Base-by-base conservation (phyloP, 192 early-diverging fungal species). In the Entomortierella lignicola region DNA sequence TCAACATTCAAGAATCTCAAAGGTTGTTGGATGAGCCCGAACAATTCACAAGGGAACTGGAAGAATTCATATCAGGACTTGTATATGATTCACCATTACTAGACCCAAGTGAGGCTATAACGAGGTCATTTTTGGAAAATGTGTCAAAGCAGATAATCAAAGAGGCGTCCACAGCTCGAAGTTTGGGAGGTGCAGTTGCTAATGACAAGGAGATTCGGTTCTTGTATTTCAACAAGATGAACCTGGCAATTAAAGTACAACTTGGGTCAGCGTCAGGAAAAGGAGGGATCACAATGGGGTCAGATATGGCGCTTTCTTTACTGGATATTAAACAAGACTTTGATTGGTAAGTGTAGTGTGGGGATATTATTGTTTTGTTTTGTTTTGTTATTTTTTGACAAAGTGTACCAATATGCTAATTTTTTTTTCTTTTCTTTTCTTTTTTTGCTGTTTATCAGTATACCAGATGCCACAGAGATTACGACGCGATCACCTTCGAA, bases 321-420 rank as follows among this genome's bases (percentile, higher is more conserved):
- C 50, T 86, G 37, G 82, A 89, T 41, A 55, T 89, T 23, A 85
- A 86, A 41, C 66, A 84, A 30, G 88, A 89, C 59, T 85, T 89
- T 70, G 86, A 87, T 52, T 71, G 71, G 69, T 83, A 60, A 27
- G 55, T 44, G 30, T 51, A 21, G 21, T 43, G 18, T 11, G 29
- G n/a, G n/a, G n/a, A n/a, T n/a, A n/a, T n/a, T n/a, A n/a, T n/a
- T n/a, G n/a, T n/a, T n/a, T n/a, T n/a, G n/a, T n/a, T n/a, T n/a
- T n/a, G n/a, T n/a, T n/a, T n/a, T n/a, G n/a, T n/a, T n/a, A n/a
- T n/a, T n/a, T n/a, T n/a, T n/a, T n/a, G n/a, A n/a, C n/a, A n/a
- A n/a, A n/a, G n/a, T n/a, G n/a, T n/a, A n/a, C n/a, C n/a, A 29
- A 4, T 4, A 39, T 6, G 3, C 32, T 56, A 32, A 34, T 55